A percentile compares a stretch with the other conserved stretches of the same genome.
These are phyloP conservation scores for Talaromyces marneffei DNA, from an alignment of 2,329 filamentous ascomycete species.

Conservation along the genomic window DNA sequence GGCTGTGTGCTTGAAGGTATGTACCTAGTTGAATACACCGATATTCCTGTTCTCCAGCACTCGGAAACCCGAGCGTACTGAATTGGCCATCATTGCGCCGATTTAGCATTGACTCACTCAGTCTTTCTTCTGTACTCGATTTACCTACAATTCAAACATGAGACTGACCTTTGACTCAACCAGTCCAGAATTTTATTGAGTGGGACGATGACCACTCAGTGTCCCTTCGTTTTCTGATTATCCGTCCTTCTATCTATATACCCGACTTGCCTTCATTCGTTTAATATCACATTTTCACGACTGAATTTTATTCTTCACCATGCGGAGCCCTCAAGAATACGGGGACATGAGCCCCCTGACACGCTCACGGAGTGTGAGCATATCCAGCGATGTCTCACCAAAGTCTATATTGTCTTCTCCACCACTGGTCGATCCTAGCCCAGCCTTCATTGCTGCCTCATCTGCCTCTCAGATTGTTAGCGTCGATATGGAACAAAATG, in stretches of 20 bases:
- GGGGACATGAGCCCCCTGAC: slow-evolving; percentile 21
- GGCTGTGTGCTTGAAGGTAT: slow-evolving; percentile 1
- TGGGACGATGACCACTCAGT: slow-evolving; percentile 4
- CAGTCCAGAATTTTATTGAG: neutral
- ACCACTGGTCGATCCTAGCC: slow-evolving; percentile 66
- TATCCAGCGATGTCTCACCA: slow-evolving; percentile 34
- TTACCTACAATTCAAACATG: neutral
- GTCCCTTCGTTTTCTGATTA: neutral
- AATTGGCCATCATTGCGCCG: neutral
- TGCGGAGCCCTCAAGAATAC: slow-evolving; percentile 3
- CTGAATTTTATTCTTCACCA: neutral
- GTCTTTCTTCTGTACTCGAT: neutral
- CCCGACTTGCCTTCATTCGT: neutral
- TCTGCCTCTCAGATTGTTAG: slow-evolving; percentile 90
- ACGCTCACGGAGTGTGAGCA: slow-evolving; percentile 36
- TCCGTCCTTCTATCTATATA: neutral
- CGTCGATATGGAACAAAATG: slow-evolving; percentile 73
- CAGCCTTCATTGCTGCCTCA: slow-evolving; percentile 80
- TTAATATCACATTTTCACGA: neutral
- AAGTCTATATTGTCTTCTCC: slow-evolving; percentile 51
- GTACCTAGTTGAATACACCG: neutral
- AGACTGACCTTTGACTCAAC: slow-evolving; percentile 3
- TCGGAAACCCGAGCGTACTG: neutral
- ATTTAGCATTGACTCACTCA: neutral
- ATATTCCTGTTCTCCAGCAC: neutral